Evolutionary conservation across 495 filamentous ascomycete genomes (phyloP), one percentile per base, ranked within the genome.

Genomic region (Aspergillus indologenus): DNA sequence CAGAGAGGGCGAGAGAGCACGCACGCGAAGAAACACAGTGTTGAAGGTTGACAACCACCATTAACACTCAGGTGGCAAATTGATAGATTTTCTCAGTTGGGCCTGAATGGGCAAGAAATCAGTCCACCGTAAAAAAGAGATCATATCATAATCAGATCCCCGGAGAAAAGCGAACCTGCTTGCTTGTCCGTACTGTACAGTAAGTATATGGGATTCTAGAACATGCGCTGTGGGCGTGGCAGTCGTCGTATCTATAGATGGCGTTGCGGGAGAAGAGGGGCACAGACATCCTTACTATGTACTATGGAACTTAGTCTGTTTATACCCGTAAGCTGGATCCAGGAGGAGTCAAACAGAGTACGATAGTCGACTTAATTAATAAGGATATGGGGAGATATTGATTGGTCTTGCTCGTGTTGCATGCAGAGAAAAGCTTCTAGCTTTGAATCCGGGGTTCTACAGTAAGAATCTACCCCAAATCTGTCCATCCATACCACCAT

Each of bases 11-110:
- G 34, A 40, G 34, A 29, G 26, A 29, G 9, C 26, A 9, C 34
- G 34, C 34, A 14, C 34, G 34, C 34, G 34, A 40, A 40, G 34
- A 4, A 40, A 40, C 34, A 40, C 34, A 40, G 5, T 7, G 12
- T 40, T 40, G 5, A 48, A 29, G 40, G 17, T 29, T 44, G 31
- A 43, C 21, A 49, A 58, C 51, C 42, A 55, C 50, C 42, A 55
- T 44, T 34, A 23, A 43, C 45, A 57, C 21, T 21, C 52, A 60
- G 48, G 61, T 60, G 61, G 61, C 61, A 60, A 63, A 63, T 59
- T 45, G 18, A 29, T 44, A 8, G 23, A 31, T 58, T 31, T 48
- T 15, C 48, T 48, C 56, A 18, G 40, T 44, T 48, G 46, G 46
- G 29, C 18, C 34, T 42, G 18, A 3, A 26, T 22, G 42, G 54